These are phyloP conservation scores for Catharanthus roseus DNA, from an alignment of 257 asterid species.

Conservation along the genomic window DNA sequence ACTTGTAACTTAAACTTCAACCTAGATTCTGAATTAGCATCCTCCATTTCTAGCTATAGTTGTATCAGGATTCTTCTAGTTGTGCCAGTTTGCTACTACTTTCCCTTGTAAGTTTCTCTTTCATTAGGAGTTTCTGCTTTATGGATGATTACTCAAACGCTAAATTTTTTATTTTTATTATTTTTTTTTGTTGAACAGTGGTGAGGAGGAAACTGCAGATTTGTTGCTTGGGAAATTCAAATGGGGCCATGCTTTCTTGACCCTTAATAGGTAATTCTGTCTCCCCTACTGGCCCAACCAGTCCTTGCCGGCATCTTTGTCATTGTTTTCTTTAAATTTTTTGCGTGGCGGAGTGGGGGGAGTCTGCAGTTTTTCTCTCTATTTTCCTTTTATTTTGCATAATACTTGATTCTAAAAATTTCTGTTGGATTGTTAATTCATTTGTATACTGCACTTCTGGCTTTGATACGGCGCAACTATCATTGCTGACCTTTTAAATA, in stretches of 20 bases:
- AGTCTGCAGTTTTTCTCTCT: background rate
- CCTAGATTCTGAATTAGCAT: background rate
- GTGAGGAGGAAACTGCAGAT: conserved; percentile 77
- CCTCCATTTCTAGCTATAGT: background rate
- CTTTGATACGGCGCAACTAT: background rate
- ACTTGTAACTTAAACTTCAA: background rate
- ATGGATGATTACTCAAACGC: conserved; percentile 1
- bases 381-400: background rate
- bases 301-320: no score
- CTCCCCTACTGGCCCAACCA: background rate
- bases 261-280: conserved; percentile 62
- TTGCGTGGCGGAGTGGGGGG: no score
- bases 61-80: background rate
- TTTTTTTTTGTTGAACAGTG: conserved; percentile 38
- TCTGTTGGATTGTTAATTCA: background rate
- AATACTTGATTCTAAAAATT: background rate
- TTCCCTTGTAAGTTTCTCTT: background rate
- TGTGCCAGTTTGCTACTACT: background rate
- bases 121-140: background rate
- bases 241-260: conserved; percentile 98
- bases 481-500: background rate
- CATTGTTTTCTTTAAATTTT: no score
- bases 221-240: conserved; percentile 81
- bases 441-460: background rate
- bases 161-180: conserved; percentile 12